These are phyloP conservation scores for Venturia effusa DNA, from an alignment of 2,329 filamentous ascomycete species.

Conservation along the genomic window DNA sequence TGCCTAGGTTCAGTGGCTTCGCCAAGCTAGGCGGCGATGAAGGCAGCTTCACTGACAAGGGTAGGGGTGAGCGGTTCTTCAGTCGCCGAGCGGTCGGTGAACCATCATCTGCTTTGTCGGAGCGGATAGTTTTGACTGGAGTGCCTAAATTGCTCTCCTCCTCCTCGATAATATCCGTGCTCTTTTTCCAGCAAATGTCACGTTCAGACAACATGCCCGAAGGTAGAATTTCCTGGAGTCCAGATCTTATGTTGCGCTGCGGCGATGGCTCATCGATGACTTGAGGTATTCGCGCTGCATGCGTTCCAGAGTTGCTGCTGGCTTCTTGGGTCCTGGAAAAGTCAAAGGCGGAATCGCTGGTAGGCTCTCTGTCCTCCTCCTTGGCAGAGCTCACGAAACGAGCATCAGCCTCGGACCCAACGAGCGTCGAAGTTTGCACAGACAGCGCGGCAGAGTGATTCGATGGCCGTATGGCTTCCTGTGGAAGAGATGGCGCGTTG, in stretches of 20 bases:
- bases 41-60: constrained; percentile 25
- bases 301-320: constrained; percentile 49
- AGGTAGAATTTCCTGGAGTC: constrained; percentile 38
- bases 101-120: constrained; percentile 25
- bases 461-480: constrained; percentile 31
- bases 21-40: constrained; percentile 36
- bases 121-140: constrained; percentile 33
- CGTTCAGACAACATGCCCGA: constrained; percentile 33
- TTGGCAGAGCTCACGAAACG: constrained; percentile 57
- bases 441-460: constrained; percentile 46
- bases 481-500: constrained; percentile 11
- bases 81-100: constrained; percentile 24
- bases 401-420: constrained; percentile 58
- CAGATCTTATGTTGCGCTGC: constrained; percentile 26
- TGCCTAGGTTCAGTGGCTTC: constrained; percentile 29
- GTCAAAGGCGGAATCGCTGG: constrained; percentile 68
- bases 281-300: constrained; percentile 62
- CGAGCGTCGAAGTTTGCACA: constrained; percentile 53
- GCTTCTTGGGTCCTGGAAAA: constrained; percentile 63
- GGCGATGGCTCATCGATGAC: constrained; percentile 73
- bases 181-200: constrained; percentile 22
- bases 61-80: constrained; percentile 25
- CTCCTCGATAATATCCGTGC: constrained; percentile 39
- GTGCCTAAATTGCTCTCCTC: constrained; percentile 31
- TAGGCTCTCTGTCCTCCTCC: constrained; percentile 68